Percentiles rank a stretch among this genome's conserved stretches.
Evolutionary conservation across 768 basidiomycete species (phyloP).

Genomic region (Cystobasidium onofrii): DNA sequence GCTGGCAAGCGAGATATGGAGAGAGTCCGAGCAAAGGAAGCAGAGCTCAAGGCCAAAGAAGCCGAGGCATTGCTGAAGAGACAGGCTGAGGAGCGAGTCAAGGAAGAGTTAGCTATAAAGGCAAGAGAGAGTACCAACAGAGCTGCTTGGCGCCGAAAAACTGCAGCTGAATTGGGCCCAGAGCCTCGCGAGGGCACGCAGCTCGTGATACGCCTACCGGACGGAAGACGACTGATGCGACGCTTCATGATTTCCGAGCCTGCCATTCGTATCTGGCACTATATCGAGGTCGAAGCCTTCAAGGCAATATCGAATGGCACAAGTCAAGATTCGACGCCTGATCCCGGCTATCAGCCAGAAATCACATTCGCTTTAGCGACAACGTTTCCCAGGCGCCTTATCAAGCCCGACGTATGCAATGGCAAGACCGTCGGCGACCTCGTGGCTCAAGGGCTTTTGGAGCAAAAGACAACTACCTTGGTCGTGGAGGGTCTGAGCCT

Average conservation of each 20-base stretch:
- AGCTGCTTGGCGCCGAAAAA: slow-evolving; percentile 56
- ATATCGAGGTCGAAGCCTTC: slow-evolving; percentile 54
- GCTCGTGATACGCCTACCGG: slow-evolving; percentile 56
- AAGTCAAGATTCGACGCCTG: not conserved
- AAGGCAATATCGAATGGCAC: slow-evolving; percentile 47
- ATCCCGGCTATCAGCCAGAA: slow-evolving; percentile 48
- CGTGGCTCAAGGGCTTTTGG: slow-evolving; percentile 42
- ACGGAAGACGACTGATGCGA: slow-evolving; percentile 54
- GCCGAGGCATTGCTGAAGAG: slow-evolving; percentile 46
- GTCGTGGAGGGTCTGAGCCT: slow-evolving; percentile 52
- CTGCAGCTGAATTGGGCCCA: slow-evolving; percentile 49
- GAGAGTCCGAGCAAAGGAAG: slow-evolving; percentile 56
- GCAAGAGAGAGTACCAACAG: slow-evolving; percentile 46
- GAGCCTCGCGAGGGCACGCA: slow-evolving; percentile 42
- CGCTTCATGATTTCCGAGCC: slow-evolving; percentile 52
- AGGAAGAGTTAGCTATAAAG: slow-evolving; percentile 41
- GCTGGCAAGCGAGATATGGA: slow-evolving; percentile 61
- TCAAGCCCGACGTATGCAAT: slow-evolving; percentile 54
- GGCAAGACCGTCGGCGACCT: slow-evolving; percentile 38
- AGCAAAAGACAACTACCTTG: slow-evolving; percentile 42
- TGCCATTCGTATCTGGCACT: slow-evolving; percentile 62
- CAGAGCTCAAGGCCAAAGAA: slow-evolving; percentile 48
- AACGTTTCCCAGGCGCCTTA: slow-evolving; percentile 55
- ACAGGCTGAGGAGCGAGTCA: slow-evolving; percentile 41
- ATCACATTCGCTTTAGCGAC: slow-evolving; percentile 66